Conservation (phyloP, 2,329 filamentous ascomycete genomes). For the Ambrosiella beaveri region DNA sequence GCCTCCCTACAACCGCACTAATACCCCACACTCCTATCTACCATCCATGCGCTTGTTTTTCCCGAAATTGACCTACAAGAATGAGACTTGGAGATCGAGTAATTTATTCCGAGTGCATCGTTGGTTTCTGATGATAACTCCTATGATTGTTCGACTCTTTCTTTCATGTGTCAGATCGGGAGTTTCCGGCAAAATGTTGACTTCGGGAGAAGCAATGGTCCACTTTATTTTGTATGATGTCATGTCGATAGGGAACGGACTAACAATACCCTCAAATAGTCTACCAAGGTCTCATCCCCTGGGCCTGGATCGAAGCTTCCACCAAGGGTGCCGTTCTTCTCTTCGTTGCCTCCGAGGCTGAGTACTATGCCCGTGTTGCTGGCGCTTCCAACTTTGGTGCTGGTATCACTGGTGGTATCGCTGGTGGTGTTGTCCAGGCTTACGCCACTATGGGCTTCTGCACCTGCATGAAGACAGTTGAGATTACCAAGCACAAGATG, state of each 20-base stretch:
- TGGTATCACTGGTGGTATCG: slow-evolving; percentile 82
- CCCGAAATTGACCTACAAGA: not conserved
- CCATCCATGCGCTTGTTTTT: not conserved
- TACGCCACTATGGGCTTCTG: slow-evolving; percentile 99
- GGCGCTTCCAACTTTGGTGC: slow-evolving; percentile 76
- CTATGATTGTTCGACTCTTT: not conserved
- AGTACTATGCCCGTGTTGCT: slow-evolving; percentile 73
- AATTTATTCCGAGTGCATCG: not conserved
- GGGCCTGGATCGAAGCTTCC: slow-evolving; percentile 99
- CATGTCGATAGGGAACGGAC: not conserved
- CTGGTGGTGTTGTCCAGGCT: slow-evolving; percentile 87
- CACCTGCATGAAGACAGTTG: slow-evolving; percentile 99
- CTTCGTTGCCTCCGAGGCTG: slow-evolving; percentile 96
- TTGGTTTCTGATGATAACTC: not conserved
- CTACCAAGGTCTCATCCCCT: slow-evolving; percentile 98
- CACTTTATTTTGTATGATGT: not conserved
- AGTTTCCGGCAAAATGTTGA: no score
- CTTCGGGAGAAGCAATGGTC: not conserved
- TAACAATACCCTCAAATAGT: slow-evolving; percentile 35
- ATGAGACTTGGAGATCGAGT: not conserved
- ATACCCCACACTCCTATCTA: not conserved
- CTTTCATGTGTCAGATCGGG: no score
- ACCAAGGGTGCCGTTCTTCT: slow-evolving; percentile 98
- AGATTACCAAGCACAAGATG: slow-evolving; percentile 97
- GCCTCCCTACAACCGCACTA: not conserved